These are phyloP conservation scores for Amylostereum areolatum DNA, from an alignment of 1,284 basidiomycete species.

Conservation along the genomic window DNA sequence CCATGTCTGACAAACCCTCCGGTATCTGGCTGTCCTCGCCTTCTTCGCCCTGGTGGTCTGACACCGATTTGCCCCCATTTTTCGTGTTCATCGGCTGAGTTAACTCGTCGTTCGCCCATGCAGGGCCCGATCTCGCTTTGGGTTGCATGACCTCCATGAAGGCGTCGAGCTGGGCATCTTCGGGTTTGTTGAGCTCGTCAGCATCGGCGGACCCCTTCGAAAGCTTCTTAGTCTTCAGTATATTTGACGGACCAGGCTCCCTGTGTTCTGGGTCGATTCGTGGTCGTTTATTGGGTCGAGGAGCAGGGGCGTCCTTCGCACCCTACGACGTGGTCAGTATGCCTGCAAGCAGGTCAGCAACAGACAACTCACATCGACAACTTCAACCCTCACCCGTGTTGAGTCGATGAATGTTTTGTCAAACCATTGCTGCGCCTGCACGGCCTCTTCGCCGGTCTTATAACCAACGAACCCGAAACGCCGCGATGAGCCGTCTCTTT, in stretches of 20 bases:
- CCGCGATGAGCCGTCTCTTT: slow-evolving; percentile 73
- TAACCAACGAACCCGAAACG: slow-evolving; percentile 93
- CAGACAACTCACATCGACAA: slow-evolving; percentile 62
- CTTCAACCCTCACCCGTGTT: slow-evolving; percentile 67
- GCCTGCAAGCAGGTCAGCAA: neutral
- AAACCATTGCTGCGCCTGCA: slow-evolving; percentile 78
- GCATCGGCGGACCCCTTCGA: slow-evolving; percentile 27
- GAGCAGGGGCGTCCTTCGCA: slow-evolving; percentile 56
- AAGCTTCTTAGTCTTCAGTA: too few species aligned
- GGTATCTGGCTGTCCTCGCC: slow-evolving; percentile 11
- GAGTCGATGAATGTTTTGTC: slow-evolving; percentile 79
- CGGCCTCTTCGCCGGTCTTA: slow-evolving; percentile 76
- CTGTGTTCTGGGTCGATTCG: slow-evolving; percentile 43
- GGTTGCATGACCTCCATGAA: slow-evolving; percentile 64
- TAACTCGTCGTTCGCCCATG: slow-evolving; percentile 57
- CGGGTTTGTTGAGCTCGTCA: slow-evolving; percentile 11
- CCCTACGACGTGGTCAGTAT: slow-evolving; percentile 36
- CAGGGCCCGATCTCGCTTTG: slow-evolving; percentile 49
- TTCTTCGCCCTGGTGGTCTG: slow-evolving; percentile 9
- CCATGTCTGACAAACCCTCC: slow-evolving; percentile 52
- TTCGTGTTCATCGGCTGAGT: slow-evolving; percentile 10
- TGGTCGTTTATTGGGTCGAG: slow-evolving; percentile 64
- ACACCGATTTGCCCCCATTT: slow-evolving; percentile 23
- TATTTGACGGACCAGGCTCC: too few species aligned
- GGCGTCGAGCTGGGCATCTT: slow-evolving; percentile 43